phyloP scores from a whole-genome alignment of 1,284 basidiomycete genomes.

The Singerocomus inundabilis region DNA sequence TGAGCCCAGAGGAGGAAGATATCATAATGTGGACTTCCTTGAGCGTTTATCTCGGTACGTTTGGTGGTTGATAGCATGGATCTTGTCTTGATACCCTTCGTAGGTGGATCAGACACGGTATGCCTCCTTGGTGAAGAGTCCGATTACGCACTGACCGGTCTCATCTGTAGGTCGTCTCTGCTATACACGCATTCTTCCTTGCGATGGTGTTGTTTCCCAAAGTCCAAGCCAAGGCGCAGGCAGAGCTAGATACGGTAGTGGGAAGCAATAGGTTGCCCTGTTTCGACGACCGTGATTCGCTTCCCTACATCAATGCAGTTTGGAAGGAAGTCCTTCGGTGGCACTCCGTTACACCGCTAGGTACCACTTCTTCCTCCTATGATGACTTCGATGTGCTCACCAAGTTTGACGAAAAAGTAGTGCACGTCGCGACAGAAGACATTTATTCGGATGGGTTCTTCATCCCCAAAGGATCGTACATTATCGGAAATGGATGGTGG shows the following conservation, averaged over 20 bases:
- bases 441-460: slow-evolving; percentile 35
- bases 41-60: slow-evolving; percentile 14
- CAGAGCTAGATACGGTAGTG: slow-evolving; percentile 26
- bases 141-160: neutral
- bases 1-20: slow-evolving; percentile 24
- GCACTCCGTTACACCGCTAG: slow-evolving; percentile 16
- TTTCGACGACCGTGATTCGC: slow-evolving; percentile 17
- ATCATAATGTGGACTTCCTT: slow-evolving; percentile 23
- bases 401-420: slow-evolving; percentile 26
- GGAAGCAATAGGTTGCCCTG: slow-evolving; percentile 21
- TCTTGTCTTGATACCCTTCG: slow-evolving; percentile 1
- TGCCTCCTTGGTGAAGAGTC: neutral
- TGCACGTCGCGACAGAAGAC: slow-evolving; percentile 40
- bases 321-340: slow-evolving; percentile 28
- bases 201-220: slow-evolving; percentile 28
- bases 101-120: slow-evolving; percentile 29
- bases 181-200: slow-evolving; percentile 33
- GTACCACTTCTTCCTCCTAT: slow-evolving; percentile 6
- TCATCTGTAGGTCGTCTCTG: slow-evolving; percentile 35
- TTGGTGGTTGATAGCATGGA: neutral
- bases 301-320: slow-evolving; percentile 28
- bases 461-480: slow-evolving; percentile 39
- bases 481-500: slow-evolving; percentile 27
- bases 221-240: slow-evolving; percentile 22
- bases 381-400: slow-evolving; percentile 14